phyloP scores from a whole-genome alignment of 108 stramenopile genomes.

The Discostella pseudostelligera region DNA sequence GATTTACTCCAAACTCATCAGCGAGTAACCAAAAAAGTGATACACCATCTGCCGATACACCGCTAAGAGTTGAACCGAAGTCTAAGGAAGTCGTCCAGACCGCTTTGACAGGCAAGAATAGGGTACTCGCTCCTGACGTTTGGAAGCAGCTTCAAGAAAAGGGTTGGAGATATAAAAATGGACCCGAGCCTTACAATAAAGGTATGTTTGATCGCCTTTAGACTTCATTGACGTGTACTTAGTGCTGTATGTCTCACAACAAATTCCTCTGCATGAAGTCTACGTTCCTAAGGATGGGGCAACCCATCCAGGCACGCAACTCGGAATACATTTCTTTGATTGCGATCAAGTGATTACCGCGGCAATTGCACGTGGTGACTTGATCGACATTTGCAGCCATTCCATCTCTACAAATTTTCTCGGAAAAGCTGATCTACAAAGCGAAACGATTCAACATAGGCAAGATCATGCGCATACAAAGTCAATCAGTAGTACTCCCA shows the following conservation, averaged over 20 bases:
- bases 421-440: too few species aligned
- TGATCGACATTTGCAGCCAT: not conserved
- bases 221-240: not conserved
- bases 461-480: not conserved
- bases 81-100: not conserved
- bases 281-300: constrained; percentile 47
- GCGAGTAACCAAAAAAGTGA: constrained; percentile 8
- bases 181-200: constrained; percentile 47
- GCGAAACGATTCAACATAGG: not conserved
- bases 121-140: constrained; percentile 1
- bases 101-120: not conserved
- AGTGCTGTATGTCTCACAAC: not conserved
- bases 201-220: constrained; percentile 6
- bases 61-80: not conserved
- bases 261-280: constrained; percentile 2
- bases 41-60: constrained; percentile 1
- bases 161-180: constrained; percentile 41
- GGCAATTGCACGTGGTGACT: constrained; percentile 31
- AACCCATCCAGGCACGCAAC: constrained; percentile 26
- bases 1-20: not conserved
- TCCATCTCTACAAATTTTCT: not conserved
- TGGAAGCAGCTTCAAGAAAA: constrained; percentile 33
- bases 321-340: constrained; percentile 44
- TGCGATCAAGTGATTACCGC: constrained; percentile 26
- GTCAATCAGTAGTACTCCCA: not conserved